A percentile compares a stretch with the other conserved stretches of the same genome.
Conservation (phyloP, 345 rosid genomes). For the Murraya paniculata region DNA sequence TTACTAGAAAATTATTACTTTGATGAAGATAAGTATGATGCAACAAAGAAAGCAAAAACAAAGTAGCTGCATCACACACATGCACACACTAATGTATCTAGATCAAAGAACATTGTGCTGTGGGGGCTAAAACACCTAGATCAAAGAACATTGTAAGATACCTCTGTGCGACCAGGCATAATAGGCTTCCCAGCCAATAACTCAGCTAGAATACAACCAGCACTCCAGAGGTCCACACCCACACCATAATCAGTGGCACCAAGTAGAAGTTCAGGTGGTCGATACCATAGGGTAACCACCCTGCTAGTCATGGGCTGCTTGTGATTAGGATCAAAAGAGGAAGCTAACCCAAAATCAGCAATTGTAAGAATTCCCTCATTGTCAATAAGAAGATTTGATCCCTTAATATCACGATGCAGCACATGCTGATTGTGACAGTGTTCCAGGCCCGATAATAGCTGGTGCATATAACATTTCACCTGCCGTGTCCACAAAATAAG, state of each 20-base stretch:
- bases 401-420: constrained; percentile 81
- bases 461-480: constrained; percentile 74
- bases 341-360: constrained; percentile 86
- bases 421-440: constrained; percentile 69
- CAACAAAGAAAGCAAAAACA: background rate
- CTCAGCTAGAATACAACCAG: constrained; percentile 82
- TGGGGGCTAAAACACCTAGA: background rate
- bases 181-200: constrained; percentile 74
- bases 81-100: background rate
- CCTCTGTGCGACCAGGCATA: constrained; percentile 91
- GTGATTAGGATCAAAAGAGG: constrained; percentile 73
- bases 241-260: constrained; percentile 83
- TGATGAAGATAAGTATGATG: background rate
- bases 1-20: background rate
- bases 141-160: constrained; percentile 18
- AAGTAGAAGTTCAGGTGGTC: constrained; percentile 88
- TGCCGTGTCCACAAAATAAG: constrained; percentile 25
- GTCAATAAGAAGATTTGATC: constrained; percentile 81
- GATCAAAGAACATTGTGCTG: background rate
- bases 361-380: constrained; percentile 67
- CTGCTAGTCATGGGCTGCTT: constrained; percentile 85
- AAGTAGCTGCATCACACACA: background rate
- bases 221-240: constrained; percentile 84
- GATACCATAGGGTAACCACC: constrained; percentile 83
- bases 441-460: constrained; percentile 71